A percentile compares a stretch with the other conserved stretches of the same genome.
Conservation (phyloP, 2,329 filamentous ascomycete genomes). For the Fusarium staphyleae region DNA sequence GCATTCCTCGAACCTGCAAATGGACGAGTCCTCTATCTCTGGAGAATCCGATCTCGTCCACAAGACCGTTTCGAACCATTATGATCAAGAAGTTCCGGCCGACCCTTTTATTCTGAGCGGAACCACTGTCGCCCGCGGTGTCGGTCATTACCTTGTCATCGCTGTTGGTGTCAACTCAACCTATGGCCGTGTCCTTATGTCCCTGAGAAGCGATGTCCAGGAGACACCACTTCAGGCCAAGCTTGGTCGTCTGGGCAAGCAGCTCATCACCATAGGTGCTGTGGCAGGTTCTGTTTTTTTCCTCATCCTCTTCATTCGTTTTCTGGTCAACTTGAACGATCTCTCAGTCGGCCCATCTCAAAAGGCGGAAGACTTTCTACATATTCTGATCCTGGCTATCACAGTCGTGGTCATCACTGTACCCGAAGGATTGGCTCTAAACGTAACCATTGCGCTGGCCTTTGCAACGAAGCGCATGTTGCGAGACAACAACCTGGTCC, state of each 20-base stretch:
- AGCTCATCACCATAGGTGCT: conserved; percentile 62
- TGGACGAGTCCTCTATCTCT: conserved; percentile 78
- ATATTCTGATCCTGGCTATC: conserved; percentile 64
- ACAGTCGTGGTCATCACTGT: conserved; percentile 67
- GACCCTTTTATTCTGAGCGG: conserved; percentile 85
- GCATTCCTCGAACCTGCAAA: conserved; percentile 59
- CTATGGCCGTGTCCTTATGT: conserved; percentile 81
- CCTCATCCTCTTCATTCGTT: conserved; percentile 51
- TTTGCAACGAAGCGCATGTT: conserved; percentile 70
- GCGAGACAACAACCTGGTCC: conserved; percentile 68
- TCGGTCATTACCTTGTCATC: conserved; percentile 78
- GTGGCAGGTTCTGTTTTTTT: conserved; percentile 53
- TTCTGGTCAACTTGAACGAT: conserved; percentile 44
- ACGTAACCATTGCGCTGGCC: conserved; percentile 67
- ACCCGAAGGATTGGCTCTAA: conserved; percentile 66
- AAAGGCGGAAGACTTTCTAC: conserved; percentile 65
- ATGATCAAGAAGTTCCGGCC: conserved; percentile 58
- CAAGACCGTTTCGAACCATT: conserved; percentile 67
- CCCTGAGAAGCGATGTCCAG: conserved; percentile 76
- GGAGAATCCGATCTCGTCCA: conserved; percentile 77
- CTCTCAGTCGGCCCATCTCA: conserved; percentile 52
- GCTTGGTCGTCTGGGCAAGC: conserved; percentile 77
- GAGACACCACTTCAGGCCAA: conserved; percentile 81
- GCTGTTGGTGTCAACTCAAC: conserved; percentile 76
- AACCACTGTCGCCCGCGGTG: conserved; percentile 77